phyloP scores from a whole-genome alignment of 192 early-diverging fungal genomes.

The Phycomyces blakesleeanus region DNA sequence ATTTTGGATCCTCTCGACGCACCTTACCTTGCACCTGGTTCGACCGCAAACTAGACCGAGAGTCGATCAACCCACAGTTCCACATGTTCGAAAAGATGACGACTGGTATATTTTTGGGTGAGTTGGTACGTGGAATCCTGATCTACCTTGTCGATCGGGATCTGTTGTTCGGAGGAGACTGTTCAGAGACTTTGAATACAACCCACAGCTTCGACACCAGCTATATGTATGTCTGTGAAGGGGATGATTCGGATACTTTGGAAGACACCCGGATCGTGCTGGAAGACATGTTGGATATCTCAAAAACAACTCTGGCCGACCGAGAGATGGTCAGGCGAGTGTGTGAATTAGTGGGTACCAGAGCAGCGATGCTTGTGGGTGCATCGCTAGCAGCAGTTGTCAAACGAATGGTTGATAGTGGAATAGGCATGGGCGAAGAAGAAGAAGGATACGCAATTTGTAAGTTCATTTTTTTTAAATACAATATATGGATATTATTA shows the following conservation, averaged over 20 bases:
- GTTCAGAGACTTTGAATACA: slow-evolving; percentile 55
- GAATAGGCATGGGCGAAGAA: slow-evolving; percentile 23
- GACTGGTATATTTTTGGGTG: slow-evolving; percentile 88
- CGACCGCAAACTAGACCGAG: slow-evolving; percentile 79
- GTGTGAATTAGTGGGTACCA: slow-evolving; percentile 73
- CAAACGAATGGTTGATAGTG: slow-evolving; percentile 35
- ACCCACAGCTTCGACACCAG: slow-evolving; percentile 71
- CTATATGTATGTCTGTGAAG: slow-evolving; percentile 66
- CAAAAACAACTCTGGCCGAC: slow-evolving; percentile 64
- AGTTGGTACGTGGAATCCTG: slow-evolving; percentile 72
- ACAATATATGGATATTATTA: background rate
- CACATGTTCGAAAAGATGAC: slow-evolving; percentile 94
- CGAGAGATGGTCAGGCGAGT: slow-evolving; percentile 77
- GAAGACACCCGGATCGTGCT: slow-evolving; percentile 60
- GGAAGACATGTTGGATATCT: slow-evolving; percentile 64
- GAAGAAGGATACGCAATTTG: slow-evolving; percentile 32
- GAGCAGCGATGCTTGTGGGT: slow-evolving; percentile 78
- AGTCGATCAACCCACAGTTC: slow-evolving; percentile 71
- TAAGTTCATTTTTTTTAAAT: slow-evolving; percentile 8
- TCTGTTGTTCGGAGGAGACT: slow-evolving; percentile 69
- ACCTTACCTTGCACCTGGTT: slow-evolving; percentile 82
- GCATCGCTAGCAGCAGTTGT: slow-evolving; percentile 60
- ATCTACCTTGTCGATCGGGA: slow-evolving; percentile 78
- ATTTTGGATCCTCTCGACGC: slow-evolving; percentile 65
- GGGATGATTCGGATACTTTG: slow-evolving; percentile 63